phyloP scores from a whole-genome alignment of 768 basidiomycete species.

The Phallus indusiatus region DNA sequence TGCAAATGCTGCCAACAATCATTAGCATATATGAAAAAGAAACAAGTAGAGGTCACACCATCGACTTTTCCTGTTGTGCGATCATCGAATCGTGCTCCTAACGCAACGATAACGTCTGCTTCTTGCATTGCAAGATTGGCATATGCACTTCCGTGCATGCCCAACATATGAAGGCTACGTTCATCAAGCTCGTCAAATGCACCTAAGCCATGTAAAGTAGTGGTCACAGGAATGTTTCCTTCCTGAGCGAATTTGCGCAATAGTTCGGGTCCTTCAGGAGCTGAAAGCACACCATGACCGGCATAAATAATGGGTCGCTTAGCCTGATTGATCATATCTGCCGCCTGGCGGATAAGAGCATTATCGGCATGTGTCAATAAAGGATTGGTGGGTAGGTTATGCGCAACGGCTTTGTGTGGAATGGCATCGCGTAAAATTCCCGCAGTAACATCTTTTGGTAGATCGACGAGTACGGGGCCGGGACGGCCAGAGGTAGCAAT shows the following conservation, averaged over 20 bases:
- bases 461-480: slow-evolving; percentile 94
- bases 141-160: slow-evolving; percentile 97
- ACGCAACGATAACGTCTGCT: slow-evolving; percentile 95
- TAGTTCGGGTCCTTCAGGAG: slow-evolving; percentile 71
- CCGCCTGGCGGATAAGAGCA: slow-evolving; percentile 69
- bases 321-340: slow-evolving; percentile 84
- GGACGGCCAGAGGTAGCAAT: slow-evolving; percentile 96
- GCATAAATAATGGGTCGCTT: slow-evolving; percentile 89
- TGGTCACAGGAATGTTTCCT: slow-evolving; percentile 95
- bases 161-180: slow-evolving; percentile 90
- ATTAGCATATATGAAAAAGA: not conserved
- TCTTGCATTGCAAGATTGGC: slow-evolving; percentile 97
- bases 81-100: slow-evolving; percentile 95
- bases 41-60: slow-evolving; percentile 19
- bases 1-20: slow-evolving; percentile 49
- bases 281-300: slow-evolving; percentile 82
- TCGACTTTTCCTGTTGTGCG: slow-evolving; percentile 91
- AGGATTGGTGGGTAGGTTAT: slow-evolving; percentile 71
- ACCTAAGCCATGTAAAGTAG: slow-evolving; percentile 92
- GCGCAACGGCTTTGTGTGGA: slow-evolving; percentile 78
- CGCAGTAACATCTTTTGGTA: slow-evolving; percentile 98
- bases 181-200: slow-evolving; percentile 83
- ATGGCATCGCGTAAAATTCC: slow-evolving; percentile 78
- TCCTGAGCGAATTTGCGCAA: slow-evolving; percentile 67
- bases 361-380: slow-evolving; percentile 54